Evolutionary conservation across 1,284 basidiomycete species (phyloP).

Genomic region (Rhodofomes roseus): DNA sequence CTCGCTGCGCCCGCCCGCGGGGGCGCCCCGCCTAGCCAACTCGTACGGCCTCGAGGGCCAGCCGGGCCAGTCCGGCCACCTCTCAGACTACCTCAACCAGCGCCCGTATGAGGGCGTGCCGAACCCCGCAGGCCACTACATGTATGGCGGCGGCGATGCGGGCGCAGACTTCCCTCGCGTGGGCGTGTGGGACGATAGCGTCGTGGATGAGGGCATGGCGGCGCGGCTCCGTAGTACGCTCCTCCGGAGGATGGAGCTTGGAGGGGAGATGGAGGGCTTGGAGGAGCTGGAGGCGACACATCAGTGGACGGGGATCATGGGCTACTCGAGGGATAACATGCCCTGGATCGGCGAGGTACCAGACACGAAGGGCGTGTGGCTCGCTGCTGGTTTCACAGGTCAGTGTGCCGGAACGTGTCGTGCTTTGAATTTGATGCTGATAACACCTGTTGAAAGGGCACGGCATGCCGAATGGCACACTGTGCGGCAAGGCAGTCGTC

Average conservation of each 20-base stretch:
- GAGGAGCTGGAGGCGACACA: conserved; percentile 2
- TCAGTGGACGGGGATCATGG: conserved; percentile 8
- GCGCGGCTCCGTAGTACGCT: conserved; percentile 2
- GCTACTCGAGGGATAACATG: conserved; percentile 4
- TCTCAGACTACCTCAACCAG: conserved; percentile 67
- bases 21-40: conserved; percentile 26
- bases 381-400: conserved; percentile 5
- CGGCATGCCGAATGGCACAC: conserved; percentile 5
- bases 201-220: conserved; percentile 8
- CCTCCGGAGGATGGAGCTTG: background rate
- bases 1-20: conserved; percentile 50
- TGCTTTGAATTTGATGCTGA: background rate
- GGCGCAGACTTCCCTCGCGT: background rate
- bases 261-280: conserved; percentile 1
- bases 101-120: conserved; percentile 38
- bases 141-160: conserved; percentile 6
- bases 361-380: conserved; percentile 2
- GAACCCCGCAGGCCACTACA: conserved; percentile 32
- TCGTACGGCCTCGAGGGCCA: conserved; percentile 57
- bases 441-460: background rate
- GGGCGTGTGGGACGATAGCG: conserved; percentile 5
- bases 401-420: background rate
- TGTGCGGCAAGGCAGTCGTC: conserved; percentile 5
- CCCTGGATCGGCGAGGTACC: conserved; percentile 4
- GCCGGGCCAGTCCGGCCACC: conserved; percentile 40